These are phyloP conservation scores for Blastobotrys capitulatus DNA, from an alignment of 1,139 yeast species.

Conservation along the genomic window DNA sequence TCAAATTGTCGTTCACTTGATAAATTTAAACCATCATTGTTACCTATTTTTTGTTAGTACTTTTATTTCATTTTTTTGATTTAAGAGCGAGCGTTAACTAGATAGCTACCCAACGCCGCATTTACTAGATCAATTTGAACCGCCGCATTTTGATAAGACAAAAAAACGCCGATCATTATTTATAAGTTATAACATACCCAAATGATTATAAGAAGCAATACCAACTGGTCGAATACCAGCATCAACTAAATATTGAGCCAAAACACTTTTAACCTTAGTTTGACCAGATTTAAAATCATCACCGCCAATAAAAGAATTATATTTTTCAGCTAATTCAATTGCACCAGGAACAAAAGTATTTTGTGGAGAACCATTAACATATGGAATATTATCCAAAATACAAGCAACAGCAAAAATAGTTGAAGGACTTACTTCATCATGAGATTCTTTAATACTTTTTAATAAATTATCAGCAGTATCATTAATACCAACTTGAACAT, in stretches of 20 bases:
- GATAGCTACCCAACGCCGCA: too few species aligned
- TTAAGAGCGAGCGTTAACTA: too few species aligned
- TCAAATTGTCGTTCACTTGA: slow-evolving; percentile 90
- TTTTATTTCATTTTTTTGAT: too few species aligned
- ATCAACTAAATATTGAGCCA: slow-evolving; percentile 93
- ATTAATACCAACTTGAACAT: slow-evolving; percentile 70
- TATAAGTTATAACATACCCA: too few species aligned
- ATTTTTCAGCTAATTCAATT: slow-evolving; percentile 77
- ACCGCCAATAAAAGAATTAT: slow-evolving; percentile 82
- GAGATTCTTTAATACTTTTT: slow-evolving; percentile 68
- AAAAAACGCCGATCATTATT: too few species aligned
- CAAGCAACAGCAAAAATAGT: slow-evolving; percentile 91
- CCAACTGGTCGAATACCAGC: slow-evolving; percentile 96
- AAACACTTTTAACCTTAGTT: slow-evolving; percentile 89
- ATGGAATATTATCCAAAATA: slow-evolving; percentile 80
- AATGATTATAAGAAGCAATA: slow-evolving; percentile 91
- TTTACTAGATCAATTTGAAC: too few species aligned
- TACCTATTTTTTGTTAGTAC: too few species aligned
- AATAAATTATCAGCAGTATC: slow-evolving; percentile 82
- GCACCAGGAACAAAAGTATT: slow-evolving; percentile 96
- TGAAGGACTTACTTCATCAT: slow-evolving; percentile 83
- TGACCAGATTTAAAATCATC: slow-evolving; percentile 98
- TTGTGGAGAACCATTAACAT: slow-evolving; percentile 96
- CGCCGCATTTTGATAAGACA: too few species aligned
- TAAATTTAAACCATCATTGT: slow-evolving; percentile 91